Evolutionary conservation across 2,329 filamentous ascomycete species (phyloP).

Genomic region (Fusarium torreyae): DNA sequence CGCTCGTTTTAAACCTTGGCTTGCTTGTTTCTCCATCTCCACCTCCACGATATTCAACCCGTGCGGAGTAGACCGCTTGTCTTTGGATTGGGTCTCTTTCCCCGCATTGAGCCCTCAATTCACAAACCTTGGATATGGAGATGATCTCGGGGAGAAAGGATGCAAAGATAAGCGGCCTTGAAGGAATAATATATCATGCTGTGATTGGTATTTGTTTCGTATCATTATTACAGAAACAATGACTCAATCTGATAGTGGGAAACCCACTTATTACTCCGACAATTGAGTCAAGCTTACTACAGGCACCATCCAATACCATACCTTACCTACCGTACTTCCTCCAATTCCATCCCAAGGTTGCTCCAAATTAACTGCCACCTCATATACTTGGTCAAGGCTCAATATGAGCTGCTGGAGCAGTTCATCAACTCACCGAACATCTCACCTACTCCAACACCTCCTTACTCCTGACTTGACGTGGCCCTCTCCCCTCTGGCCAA

Average conservation of each 20-base stretch:
- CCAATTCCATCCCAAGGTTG: background rate
- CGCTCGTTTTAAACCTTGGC: conserved; percentile 11
- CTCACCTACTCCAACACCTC: conserved; percentile 7
- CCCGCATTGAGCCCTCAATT: conserved; percentile 30
- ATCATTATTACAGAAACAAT: background rate
- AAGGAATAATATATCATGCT: background rate
- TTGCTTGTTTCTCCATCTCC: conserved; percentile 3
- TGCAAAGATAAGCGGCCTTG: conserved; percentile 17
- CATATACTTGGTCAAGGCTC: conserved; percentile 12
- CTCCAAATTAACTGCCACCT: conserved; percentile 11
- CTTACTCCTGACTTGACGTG: conserved; percentile 2
- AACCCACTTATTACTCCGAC: background rate
- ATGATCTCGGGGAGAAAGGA: conserved; percentile 28
- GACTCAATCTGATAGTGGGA: background rate
- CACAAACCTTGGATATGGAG: conserved; percentile 6
- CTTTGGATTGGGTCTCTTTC: conserved; percentile 31
- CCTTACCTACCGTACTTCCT: background rate
- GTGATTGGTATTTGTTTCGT: background rate
- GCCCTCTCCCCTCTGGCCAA: background rate
- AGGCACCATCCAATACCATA: background rate
- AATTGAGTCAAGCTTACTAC: background rate
- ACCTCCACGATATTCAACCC: conserved; percentile 38
- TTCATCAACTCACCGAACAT: background rate
- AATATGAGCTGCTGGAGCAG: background rate
- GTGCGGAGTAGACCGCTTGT: conserved; percentile 42